Percentiles rank a stretch among this genome's conserved stretches.
phyloP scores from a whole-genome alignment of 805 yeast species.

The Saccharomycopsis selenospora region DNA sequence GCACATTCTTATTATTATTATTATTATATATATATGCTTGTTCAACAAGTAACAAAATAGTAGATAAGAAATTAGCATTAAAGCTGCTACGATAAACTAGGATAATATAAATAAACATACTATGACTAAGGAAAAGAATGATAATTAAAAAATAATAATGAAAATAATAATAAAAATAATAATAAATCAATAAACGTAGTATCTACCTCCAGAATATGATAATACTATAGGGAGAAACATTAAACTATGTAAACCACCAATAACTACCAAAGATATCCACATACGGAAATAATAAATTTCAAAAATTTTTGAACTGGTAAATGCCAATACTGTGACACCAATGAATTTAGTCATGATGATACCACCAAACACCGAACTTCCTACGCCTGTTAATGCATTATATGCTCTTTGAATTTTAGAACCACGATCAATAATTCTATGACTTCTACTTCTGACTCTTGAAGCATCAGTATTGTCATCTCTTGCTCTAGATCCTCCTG shows the following conservation, averaged over 20 bases:
- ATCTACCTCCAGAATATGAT: slow-evolving; percentile 54
- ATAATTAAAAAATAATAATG: no score
- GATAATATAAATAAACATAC: no score
- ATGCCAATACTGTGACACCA: slow-evolving; percentile 81
- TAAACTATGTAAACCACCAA: slow-evolving; percentile 75
- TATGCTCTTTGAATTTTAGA: slow-evolving; percentile 32
- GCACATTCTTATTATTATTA: no score
- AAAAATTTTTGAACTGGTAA: slow-evolving; percentile 80
- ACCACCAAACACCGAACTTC: slow-evolving; percentile 86
- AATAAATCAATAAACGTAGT: slow-evolving; percentile 40
- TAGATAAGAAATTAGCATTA: no score
- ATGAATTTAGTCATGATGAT: slow-evolving; percentile 83
- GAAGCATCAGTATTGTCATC: no score
- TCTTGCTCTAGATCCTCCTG: slow-evolving; percentile 16
- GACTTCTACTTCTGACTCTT: slow-evolving; percentile 24
- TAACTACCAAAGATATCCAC: slow-evolving; percentile 78
- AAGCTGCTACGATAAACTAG: no score
- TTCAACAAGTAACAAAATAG: no score
- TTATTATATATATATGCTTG: no score
- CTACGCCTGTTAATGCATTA: slow-evolving; percentile 68
- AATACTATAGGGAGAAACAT: slow-evolving; percentile 72
- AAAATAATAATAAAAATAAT: no score
- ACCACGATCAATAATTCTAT: slow-evolving; percentile 2
- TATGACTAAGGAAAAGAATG: no score
- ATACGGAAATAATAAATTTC: slow-evolving; percentile 88